phyloP scores from a whole-genome alignment of 192 early-diverging fungal genomes.

The Dissophora globulifera region DNA sequence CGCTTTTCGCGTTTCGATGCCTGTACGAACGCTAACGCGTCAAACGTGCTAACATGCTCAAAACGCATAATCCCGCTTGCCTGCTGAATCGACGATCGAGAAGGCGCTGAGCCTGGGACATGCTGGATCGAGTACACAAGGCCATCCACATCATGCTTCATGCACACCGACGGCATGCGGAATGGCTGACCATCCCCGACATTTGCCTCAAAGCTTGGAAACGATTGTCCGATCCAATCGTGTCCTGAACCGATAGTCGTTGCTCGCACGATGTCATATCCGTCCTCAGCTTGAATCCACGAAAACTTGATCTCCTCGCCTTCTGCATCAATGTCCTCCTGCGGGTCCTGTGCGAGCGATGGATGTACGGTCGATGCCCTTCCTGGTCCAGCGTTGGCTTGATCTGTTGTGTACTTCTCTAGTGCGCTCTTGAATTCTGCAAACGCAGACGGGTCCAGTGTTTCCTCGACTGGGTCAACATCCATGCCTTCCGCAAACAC shows the following conservation, averaged over 20 bases:
- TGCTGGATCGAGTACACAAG: slow-evolving; percentile 66
- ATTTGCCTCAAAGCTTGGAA: slow-evolving; percentile 28
- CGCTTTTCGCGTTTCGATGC: slow-evolving; percentile 79
- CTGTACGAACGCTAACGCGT: slow-evolving; percentile 78
- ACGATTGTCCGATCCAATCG: slow-evolving; percentile 69
- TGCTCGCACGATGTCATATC: slow-evolving; percentile 50
- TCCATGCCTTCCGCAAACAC: slow-evolving; percentile 73
- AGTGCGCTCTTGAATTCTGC: slow-evolving; percentile 66
- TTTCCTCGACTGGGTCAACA: slow-evolving; percentile 63
- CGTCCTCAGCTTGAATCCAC: slow-evolving; percentile 55
- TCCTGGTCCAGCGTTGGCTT: slow-evolving; percentile 30
- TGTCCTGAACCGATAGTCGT: slow-evolving; percentile 61
- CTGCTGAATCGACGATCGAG: slow-evolving; percentile 22
- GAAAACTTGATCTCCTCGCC: slow-evolving; percentile 55
- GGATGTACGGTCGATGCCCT: slow-evolving; percentile 16
- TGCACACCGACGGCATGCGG: slow-evolving; percentile 63
- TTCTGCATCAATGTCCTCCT: slow-evolving; percentile 58
- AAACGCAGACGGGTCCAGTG: slow-evolving; percentile 68
- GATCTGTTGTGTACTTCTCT: slow-evolving; percentile 69
- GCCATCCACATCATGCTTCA: slow-evolving; percentile 78
- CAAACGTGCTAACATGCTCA: slow-evolving; percentile 68
- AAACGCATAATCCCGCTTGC: slow-evolving; percentile 29
- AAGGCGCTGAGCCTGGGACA: background rate
- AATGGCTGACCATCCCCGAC: slow-evolving; percentile 45
- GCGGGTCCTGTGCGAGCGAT: slow-evolving; percentile 23